Conservation (phyloP, 1,284 basidiomycete species). For the Sphagnurus paluster region DNA sequence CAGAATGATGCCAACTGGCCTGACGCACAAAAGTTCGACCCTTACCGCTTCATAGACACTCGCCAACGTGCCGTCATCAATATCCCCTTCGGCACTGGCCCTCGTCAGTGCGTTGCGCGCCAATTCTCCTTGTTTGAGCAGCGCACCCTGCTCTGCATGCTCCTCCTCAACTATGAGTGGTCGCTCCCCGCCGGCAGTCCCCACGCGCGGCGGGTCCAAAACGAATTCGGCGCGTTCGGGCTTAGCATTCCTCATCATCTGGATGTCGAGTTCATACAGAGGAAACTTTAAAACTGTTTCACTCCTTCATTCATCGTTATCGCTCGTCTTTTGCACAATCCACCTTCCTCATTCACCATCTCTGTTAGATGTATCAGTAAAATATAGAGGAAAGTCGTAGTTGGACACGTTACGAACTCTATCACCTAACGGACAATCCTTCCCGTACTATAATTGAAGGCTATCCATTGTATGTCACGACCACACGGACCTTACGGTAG, state of each 20-base stretch:
- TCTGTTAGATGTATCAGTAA: too few relatives aligned
- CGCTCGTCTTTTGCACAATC: too few relatives aligned
- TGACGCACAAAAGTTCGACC: conserved; percentile 21
- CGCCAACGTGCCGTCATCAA: conserved; percentile 13
- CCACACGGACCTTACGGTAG: too few relatives aligned
- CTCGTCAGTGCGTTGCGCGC: conserved; percentile 25
- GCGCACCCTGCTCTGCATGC: conserved; percentile 23
- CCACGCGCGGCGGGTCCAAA: conserved; percentile 18
- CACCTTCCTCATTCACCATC: too few relatives aligned
- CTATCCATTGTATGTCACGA: too few relatives aligned
- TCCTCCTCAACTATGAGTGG: conserved; percentile 22
- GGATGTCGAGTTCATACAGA: conserved; percentile 18
- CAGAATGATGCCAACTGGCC: conserved; percentile 22
- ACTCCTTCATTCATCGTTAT: too few relatives aligned
- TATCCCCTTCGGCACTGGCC: conserved; percentile 24
- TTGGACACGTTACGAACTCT: too few relatives aligned
- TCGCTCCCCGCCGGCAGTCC: conserved; percentile 17
- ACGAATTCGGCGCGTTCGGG: conserved; percentile 24
- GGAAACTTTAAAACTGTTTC: too few relatives aligned
- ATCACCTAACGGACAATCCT: too few relatives aligned
- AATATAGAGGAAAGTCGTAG: too few relatives aligned
- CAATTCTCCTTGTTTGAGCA: conserved; percentile 26
- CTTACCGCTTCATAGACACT: conserved; percentile 21
- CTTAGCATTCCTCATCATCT: conserved; percentile 23
- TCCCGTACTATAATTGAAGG: too few relatives aligned